Evolutionary conservation across 768 basidiomycete species (phyloP), one percentile per base, ranked within the genome.

Genomic region (Leccinum longicurvipes): DNA sequence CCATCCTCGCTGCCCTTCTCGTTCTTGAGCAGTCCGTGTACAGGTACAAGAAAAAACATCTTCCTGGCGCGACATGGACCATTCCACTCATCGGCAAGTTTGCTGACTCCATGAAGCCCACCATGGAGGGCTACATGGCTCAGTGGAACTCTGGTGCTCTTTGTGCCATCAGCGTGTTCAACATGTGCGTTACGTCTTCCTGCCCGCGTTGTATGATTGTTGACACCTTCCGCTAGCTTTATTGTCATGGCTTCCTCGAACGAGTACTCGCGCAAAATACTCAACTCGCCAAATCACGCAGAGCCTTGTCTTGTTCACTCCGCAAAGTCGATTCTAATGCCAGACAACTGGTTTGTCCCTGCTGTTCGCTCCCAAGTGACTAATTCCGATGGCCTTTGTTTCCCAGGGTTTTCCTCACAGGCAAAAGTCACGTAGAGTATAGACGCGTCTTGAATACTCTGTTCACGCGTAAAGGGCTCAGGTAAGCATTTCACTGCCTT

Each of bases 31-130:
- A 97, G 75, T 77, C 82, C 29, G 82, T 94, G 19, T 99, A 96
- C 72, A 79, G 96, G 32, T 81, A 80, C 67, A 95, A 97, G 76
- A 98, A 98, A 67, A 82, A 79, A 19, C 82, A 89, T 63, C 81
- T 98, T 7, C 94, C 96, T 0, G 96, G 96, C 6, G 84, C 80
- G 46, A 78, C 72, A 68, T 98, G 93, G 94, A 97, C 93, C 12
- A 94, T 97, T 60, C 97, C 97, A n/a, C 66, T 99, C 66, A 98
- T 99, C 54, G 97, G 97, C 55, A 94, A 94, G 73, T 97, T 98
- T 64, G 85, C 88, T 5, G 93, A 98, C 68, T 95, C 92, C 5
- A 76, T 96, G 76, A 83, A 87, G 61, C 97, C 97, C 12, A 87
- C 91, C 6, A 81, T 98, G 81, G 91, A 95, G 68, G 83, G 82